phyloP scores from a whole-genome alignment of 352 stramenopile genomes.

The Globisporangium alternatum region DNA sequence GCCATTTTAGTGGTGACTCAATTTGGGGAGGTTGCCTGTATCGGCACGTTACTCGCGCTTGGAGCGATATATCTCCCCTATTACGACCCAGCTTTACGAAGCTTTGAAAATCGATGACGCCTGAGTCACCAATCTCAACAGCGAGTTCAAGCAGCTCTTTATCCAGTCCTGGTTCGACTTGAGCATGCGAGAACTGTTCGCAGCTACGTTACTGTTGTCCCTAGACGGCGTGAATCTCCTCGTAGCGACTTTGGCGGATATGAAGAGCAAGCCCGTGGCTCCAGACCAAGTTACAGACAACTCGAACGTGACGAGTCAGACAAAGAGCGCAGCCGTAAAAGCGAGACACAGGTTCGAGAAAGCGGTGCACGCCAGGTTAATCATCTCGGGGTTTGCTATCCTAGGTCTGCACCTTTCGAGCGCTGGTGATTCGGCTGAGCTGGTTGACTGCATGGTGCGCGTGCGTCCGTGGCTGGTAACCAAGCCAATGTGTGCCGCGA shows the following conservation, averaged over 20 bases:
- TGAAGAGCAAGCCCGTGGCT: neutral
- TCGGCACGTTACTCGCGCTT: neutral
- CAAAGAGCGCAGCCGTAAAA: neutral
- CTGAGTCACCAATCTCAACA: slow-evolving; percentile 2
- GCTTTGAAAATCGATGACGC: neutral
- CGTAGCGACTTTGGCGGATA: neutral
- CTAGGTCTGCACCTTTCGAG: slow-evolving; percentile 9
- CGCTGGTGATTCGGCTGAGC: neutral
- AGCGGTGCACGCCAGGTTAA: neutral
- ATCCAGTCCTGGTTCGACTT: slow-evolving; percentile 13
- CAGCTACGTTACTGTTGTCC: neutral
- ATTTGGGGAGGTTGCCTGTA: no score
- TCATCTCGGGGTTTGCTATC: slow-evolving; percentile 4
- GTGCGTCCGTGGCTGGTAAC: slow-evolving; percentile 1
- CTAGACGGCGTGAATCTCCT: slow-evolving; percentile 13
- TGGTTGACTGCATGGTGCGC: neutral
- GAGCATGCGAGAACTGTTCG: slow-evolving; percentile 5
- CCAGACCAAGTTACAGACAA: no score
- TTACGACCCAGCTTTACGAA: neutral
- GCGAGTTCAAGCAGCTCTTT: slow-evolving; percentile 13
- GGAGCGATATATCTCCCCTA: neutral
- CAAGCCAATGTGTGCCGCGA: neutral
- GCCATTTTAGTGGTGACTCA: no score
- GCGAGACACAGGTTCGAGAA: neutral
- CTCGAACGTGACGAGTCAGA: no score